Conservation (phyloP, 208 protist species). For the Acanthamoeba sp. region DNA sequence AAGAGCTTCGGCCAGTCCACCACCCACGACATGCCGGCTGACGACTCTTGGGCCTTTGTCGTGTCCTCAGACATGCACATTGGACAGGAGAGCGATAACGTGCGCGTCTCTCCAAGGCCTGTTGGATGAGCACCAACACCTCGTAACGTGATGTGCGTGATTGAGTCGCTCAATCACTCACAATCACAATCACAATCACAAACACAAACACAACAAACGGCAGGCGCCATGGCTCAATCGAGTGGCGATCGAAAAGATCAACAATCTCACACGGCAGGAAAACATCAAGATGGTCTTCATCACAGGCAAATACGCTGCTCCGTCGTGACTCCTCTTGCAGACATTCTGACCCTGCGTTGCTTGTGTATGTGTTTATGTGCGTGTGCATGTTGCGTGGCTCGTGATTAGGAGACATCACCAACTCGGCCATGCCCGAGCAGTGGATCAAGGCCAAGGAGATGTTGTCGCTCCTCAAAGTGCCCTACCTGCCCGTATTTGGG, state of each 20-base stretch:
- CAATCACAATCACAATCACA: too few species aligned
- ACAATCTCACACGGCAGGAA: not conserved
- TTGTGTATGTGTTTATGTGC: not conserved
- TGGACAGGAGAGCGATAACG: conserved; percentile 1
- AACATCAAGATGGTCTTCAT: conserved; percentile 44
- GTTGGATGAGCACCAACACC: too few species aligned
- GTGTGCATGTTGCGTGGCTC: too few species aligned
- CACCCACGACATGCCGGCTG: not conserved
- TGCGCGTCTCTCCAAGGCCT: not conserved
- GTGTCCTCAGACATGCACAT: conserved; percentile 21
- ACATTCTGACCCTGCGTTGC: not conserved
- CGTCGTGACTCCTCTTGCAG: not conserved
- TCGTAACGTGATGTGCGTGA: too few species aligned
- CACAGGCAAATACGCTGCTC: not conserved
- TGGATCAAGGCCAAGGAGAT: not conserved
- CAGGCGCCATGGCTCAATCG: conserved; percentile 29
- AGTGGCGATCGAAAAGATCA: conserved; percentile 17
- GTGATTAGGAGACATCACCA: conserved; percentile 16
- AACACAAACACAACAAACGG: too few species aligned
- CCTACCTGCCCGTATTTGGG: not conserved
- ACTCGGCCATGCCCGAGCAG: conserved; percentile 30
- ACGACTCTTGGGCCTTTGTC: not conserved
- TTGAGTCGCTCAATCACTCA: too few species aligned
- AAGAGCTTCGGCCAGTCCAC: not conserved
- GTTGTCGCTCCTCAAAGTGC: not conserved